Base-by-base conservation (phyloP, 2,329 filamentous ascomycete species). In the Pleurostoma richardsiae region DNA sequence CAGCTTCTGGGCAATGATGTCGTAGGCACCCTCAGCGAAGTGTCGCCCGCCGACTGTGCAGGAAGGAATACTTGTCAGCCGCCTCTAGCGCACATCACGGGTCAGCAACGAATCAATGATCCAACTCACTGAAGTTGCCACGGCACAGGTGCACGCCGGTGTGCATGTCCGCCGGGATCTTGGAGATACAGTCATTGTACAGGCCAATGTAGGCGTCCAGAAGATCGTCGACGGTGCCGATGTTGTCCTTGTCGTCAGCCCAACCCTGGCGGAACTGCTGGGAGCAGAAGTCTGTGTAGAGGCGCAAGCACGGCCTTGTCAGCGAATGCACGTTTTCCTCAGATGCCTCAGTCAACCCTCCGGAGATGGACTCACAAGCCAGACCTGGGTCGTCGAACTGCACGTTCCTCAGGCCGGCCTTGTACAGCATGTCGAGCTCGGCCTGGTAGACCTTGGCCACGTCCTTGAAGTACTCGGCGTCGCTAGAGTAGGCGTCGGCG, bases 71-170 rank as follows among this genome's bases (percentile, higher is more conserved):
- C 19, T 19, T 19, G 19, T 19, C 19, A 19, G 19, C 19, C 19
- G 19, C 19, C 19, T 19, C 19, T 19, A 19, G 19, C 19, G 19
- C 19, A 19, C 19, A 19, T 19, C 19, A 19, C 19, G 19, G 19
- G 19, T 19, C 19, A 19, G 19, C 19, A 19, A 19, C 19, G 19
- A 19, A 19, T 19, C 19, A 19, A 19, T 19, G 19, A 19, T 19
- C 19, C 19, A 19, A 19, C 19, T 19, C 19, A 19, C 19, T 80
- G 63, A 85, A 86, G 68, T 86, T 86, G 42, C 77, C 77, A 6
- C 77, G 77, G 74, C 87, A 90, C 44, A 90, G 72, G 60, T 91
- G 88, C 11, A 91, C 83, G 41, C 87, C 87, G 3, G 88, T 76
- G 64, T 90, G 86, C 73, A 90, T 79, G 59, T 90, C 86, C 3